Conservation (phyloP, 305 asterid species). For the Solanum chacoense region DNA sequence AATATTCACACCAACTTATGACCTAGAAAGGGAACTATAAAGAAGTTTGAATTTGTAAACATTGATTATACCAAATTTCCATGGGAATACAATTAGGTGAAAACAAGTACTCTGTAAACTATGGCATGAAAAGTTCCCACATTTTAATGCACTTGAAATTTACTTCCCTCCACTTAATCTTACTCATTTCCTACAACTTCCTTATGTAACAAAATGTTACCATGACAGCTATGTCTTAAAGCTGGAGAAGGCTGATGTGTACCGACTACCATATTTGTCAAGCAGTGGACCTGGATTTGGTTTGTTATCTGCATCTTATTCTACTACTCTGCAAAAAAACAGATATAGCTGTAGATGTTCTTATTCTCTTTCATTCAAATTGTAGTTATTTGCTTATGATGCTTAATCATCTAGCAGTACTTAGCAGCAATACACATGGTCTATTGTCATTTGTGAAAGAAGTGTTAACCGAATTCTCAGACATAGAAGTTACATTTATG, state of each 20-base stretch:
- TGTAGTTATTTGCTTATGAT: neutral
- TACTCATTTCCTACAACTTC: neutral
- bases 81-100: neutral
- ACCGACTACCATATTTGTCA: constrained; percentile 76
- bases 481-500: neutral
- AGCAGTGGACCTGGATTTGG: constrained; percentile 99
- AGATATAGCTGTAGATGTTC: neutral
- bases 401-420: neutral
- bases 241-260: constrained; percentile 95
- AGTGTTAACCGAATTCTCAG: neutral
- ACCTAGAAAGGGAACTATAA: neutral
- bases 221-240: constrained; percentile 78
- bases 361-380: neutral
- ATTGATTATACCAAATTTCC: neutral
- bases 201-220: neutral
- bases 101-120: neutral
- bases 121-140: neutral
- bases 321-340: neutral
- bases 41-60: neutral
- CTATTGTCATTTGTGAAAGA: neutral
- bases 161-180: neutral
- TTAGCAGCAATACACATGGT: neutral
- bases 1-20: neutral
- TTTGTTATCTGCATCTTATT: constrained; percentile 8
- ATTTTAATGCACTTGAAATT: neutral